These are phyloP conservation scores for Lavandula angustifolia DNA, from an alignment of 257 asterid species.

Conservation along the genomic window DNA sequence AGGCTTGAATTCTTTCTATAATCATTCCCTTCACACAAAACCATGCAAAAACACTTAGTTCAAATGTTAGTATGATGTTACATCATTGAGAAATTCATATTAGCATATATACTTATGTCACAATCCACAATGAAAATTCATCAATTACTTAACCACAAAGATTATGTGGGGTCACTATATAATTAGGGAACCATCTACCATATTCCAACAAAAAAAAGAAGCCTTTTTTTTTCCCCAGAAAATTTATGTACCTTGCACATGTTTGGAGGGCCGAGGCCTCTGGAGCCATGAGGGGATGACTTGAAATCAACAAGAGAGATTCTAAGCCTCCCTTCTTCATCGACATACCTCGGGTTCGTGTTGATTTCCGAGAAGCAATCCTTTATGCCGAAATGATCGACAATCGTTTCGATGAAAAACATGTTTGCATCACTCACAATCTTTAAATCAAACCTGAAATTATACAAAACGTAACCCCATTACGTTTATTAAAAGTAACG, in stretches of 20 bases:
- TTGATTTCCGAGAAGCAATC: slow-evolving; percentile 67
- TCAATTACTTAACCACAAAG: not conserved
- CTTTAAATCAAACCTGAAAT: slow-evolving; percentile 77
- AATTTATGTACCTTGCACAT: slow-evolving; percentile 69
- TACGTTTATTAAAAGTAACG: not conserved
- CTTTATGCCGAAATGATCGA: slow-evolving; percentile 64
- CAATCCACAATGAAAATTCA: not conserved
- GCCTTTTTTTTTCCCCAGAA: not conserved
- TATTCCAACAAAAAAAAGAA: not conserved
- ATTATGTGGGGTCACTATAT: slow-evolving; percentile 30
- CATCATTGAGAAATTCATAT: not conserved
- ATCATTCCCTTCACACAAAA: slow-evolving; percentile 54
- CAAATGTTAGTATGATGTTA: not conserved
- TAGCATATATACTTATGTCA: slow-evolving; percentile 19
- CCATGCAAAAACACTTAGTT: not conserved
- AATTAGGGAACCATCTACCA: slow-evolving; percentile 13
- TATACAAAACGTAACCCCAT: not conserved
- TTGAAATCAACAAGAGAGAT: slow-evolving; percentile 66
- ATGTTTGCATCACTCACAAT: slow-evolving; percentile 84
- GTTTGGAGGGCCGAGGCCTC: slow-evolving; percentile 62
- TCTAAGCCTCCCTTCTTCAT: slow-evolving; percentile 67
- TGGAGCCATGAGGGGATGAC: slow-evolving; percentile 60
- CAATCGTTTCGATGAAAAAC: slow-evolving; percentile 70
- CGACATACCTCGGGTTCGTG: slow-evolving; percentile 65
- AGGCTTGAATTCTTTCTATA: slow-evolving; percentile 61